A percentile compares a stretch with the other conserved stretches of the same genome.
Conservation (phyloP, 1,284 basidiomycete genomes). For the Meira miltonrushii region DNA sequence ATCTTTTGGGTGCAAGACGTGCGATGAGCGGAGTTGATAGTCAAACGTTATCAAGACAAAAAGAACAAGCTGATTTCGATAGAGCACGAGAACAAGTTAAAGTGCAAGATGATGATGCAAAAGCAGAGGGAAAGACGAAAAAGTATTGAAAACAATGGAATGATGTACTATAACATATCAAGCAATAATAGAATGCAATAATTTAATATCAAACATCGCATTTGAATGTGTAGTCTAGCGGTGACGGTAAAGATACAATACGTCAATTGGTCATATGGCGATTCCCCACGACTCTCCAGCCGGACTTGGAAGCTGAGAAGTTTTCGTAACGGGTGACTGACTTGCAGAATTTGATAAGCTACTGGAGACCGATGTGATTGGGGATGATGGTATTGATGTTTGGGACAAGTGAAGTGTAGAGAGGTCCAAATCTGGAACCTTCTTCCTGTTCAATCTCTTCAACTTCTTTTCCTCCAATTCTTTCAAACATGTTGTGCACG, state of each 20-base stretch:
- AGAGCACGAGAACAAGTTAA: slow-evolving; percentile 21
- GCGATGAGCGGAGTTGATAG: slow-evolving; percentile 32
- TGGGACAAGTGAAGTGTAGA: not conserved
- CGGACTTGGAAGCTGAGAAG: too few species aligned
- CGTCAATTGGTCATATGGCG: too few species aligned
- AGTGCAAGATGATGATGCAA: slow-evolving; percentile 13
- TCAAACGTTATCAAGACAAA: slow-evolving; percentile 22
- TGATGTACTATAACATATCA: too few species aligned
- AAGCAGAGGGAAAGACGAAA: not conserved
- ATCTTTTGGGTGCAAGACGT: slow-evolving; percentile 26
- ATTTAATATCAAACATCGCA: too few species aligned
- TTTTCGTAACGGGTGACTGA: too few species aligned
- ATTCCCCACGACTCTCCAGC: too few species aligned
- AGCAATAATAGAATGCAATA: too few species aligned
- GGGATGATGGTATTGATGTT: not conserved
- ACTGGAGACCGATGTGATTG: too few species aligned
- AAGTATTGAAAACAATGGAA: not conserved
- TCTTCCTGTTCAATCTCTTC: not conserved
- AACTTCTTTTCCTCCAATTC: not conserved
- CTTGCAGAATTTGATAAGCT: too few species aligned
- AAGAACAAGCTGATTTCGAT: slow-evolving; percentile 24
- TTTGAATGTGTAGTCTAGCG: too few species aligned
- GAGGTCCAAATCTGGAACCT: not conserved
- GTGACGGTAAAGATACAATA: too few species aligned
- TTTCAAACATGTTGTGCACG: not conserved